Percentiles rank a stretch among this genome's conserved stretches.
phyloP scores from a whole-genome alignment of 108 stramenopile species.

The Stephanodiscus minutulus region DNA sequence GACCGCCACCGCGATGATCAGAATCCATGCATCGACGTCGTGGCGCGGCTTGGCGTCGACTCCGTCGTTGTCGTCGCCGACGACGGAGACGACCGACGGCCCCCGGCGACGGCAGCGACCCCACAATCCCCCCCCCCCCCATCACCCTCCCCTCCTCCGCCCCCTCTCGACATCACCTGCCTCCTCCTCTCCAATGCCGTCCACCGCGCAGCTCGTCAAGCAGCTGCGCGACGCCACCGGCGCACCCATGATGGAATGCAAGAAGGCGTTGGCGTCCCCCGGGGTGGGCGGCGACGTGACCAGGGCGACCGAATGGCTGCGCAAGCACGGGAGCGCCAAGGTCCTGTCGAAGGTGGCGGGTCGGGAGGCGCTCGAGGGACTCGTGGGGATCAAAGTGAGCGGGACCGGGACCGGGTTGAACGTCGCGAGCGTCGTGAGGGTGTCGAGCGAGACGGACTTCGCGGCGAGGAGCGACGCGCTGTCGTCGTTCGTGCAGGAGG shows the following conservation, averaged over 20 bases:
- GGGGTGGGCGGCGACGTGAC: slow-evolving; percentile 51
- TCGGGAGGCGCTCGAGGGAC: slow-evolving; percentile 70
- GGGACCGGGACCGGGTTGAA: slow-evolving; percentile 31
- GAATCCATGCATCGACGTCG: too few relatives aligned
- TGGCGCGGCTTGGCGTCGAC: too few relatives aligned
- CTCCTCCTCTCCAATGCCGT: not conserved
- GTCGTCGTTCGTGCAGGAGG: slow-evolving; percentile 61
- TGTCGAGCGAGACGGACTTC: slow-evolving; percentile 85
- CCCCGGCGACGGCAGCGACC: too few relatives aligned
- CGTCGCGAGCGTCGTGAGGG: slow-evolving; percentile 67
- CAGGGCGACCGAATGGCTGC: slow-evolving; percentile 78
- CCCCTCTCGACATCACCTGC: not conserved
- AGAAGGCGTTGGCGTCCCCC: slow-evolving; percentile 68
- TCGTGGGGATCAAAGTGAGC: slow-evolving; percentile 71
- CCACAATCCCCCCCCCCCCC: too few relatives aligned
- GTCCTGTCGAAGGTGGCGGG: slow-evolving; percentile 69
- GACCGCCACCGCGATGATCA: too few relatives aligned
- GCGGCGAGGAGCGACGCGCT: slow-evolving; percentile 64
- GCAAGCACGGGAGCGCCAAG: slow-evolving; percentile 80
- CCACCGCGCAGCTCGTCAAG: slow-evolving; percentile 48
- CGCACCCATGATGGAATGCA: slow-evolving; percentile 88
- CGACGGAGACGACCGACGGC: too few relatives aligned
- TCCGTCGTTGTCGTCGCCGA: too few relatives aligned
- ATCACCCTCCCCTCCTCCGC: not conserved
- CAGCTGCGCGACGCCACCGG: slow-evolving; percentile 69